Percentiles rank a stretch among this genome's conserved stretches.
phyloP scores from a whole-genome alignment of 306 rosid genomes.

The Carpinus fangiana region DNA sequence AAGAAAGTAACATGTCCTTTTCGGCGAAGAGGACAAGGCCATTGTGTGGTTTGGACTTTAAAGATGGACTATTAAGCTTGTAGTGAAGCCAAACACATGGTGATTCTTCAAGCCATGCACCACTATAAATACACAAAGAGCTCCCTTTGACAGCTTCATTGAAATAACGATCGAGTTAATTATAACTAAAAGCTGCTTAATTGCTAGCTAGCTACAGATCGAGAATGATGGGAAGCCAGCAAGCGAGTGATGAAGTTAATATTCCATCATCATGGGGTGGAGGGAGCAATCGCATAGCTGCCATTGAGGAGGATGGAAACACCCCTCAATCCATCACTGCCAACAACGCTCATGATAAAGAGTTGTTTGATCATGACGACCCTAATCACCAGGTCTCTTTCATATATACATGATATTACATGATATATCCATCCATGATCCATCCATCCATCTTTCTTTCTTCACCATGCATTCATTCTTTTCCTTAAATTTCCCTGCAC shows the following conservation, averaged over 20 bases:
- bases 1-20: background rate
- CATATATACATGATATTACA: background rate
- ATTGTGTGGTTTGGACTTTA: background rate
- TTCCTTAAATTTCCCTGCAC: too few species aligned
- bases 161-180: too few species aligned
- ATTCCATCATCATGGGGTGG: background rate
- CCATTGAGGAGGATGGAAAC: constrained; percentile 9
- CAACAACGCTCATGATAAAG: background rate
- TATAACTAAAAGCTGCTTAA: too few species aligned
- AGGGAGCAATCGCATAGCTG: constrained; percentile 46
- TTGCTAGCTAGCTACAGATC: background rate
- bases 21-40: background rate
- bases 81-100: background rate
- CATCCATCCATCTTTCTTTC: background rate
- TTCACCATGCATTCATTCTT: background rate
- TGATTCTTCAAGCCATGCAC: background rate
- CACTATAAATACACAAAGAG: background rate
- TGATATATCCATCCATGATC: too few species aligned
- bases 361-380: background rate
- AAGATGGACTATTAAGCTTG: too few species aligned
- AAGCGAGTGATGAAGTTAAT: background rate
- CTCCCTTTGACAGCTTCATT: background rate
- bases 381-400: constrained; percentile 35
- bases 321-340: background rate
- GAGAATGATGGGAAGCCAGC: constrained; percentile 30